phyloP scores from a whole-genome alignment of 2,329 filamentous ascomycete genomes.

The Colletotrichum trifolii region DNA sequence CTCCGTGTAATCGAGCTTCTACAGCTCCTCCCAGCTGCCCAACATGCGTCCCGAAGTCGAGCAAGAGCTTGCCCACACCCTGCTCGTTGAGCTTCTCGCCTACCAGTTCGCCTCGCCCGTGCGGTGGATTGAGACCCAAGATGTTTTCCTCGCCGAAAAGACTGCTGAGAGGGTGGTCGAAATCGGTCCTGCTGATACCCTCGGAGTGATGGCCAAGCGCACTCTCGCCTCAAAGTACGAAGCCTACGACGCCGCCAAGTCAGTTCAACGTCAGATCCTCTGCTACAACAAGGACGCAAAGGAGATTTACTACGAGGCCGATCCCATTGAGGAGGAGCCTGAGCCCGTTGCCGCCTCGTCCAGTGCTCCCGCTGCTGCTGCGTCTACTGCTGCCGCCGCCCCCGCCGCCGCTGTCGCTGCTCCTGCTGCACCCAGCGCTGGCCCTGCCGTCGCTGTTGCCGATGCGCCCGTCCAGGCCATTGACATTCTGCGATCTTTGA shows the following conservation, averaged over 20 bases:
- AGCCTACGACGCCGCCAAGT: conserved; percentile 96
- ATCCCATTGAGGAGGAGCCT: conserved; percentile 91
- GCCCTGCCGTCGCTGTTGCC: conserved; percentile 86
- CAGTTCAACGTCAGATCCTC: conserved; percentile 94
- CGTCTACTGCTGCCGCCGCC: conserved; percentile 63
- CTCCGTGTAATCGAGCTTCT: conserved; percentile 33
- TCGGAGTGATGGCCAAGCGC: conserved; percentile 96
- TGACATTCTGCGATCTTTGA: conserved; percentile 87
- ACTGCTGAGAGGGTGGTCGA: conserved; percentile 97
- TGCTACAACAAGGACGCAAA: conserved; percentile 99
- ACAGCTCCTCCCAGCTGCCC: conserved; percentile 42
- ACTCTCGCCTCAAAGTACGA: conserved; percentile 98
- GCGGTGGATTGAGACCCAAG: conserved; percentile 99
- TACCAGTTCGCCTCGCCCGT: conserved; percentile 99
- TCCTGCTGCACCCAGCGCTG: conserved; percentile 76
- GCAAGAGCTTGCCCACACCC: conserved; percentile 98
- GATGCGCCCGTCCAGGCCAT: conserved; percentile 90
- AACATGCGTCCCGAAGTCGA: conserved; percentile 98
- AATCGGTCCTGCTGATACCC: conserved; percentile 94
- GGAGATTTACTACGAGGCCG: conserved; percentile 99
- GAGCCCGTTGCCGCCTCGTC: conserved; percentile 66
- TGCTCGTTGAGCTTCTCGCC: conserved; percentile 97
- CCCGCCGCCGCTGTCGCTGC: conserved; percentile 67
- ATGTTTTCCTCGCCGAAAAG: conserved; percentile 98
- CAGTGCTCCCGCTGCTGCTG: conserved; percentile 59